Evolutionary conservation across 2,329 filamentous ascomycete genomes (phyloP), one percentile per base, ranked within the genome.

Genomic region (Hypoxylon sp.): DNA sequence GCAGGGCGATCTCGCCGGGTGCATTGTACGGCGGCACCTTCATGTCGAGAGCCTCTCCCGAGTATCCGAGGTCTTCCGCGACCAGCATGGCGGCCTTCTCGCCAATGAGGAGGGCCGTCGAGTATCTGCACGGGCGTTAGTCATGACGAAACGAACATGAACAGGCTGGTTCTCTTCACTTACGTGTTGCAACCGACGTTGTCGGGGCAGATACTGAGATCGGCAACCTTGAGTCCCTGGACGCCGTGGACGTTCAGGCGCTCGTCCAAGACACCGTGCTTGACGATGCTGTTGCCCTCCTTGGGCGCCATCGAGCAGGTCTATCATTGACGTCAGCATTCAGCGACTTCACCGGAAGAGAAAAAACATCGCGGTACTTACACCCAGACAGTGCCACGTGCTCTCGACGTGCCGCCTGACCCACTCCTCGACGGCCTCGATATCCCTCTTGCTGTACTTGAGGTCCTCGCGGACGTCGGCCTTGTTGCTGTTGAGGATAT

Each of bases 251-350:
- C 89, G 65, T 91, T 92, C 53, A 92, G 81, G 58, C 89, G 84
- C 74, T 91, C 88, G 70, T 92, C 89, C 31, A 92, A 76, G 0
- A 92, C 89, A 58, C 89, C 89, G 68, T 92, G 88, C 77, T 89
- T 90, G 73, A 92, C 89, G 69, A 93, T 90, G 68, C 83, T 87
- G 78, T 92, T 93, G 58, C 90, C 90, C 69, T 91, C 83, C 58
- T 77, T 82, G 3, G 90, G 90, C 0, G 88, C 89, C 88, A 92
- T 92, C 48, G 86, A 90, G 77, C 88, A 91, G 1, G 89, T 92
- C 75, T 78, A 46, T 41, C 4, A 15, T 21, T 17, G 4, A 48
- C 33, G 17, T 63, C 4, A 50, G 55, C 17, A 51, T 35, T 38
- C 10, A 2, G 26, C n/a, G n/a, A 41, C 10, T 13, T 45, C 5